Evolutionary conservation across 1,284 basidiomycete genomes (phyloP).

Genomic region (Ceratobasidium papillatum): DNA sequence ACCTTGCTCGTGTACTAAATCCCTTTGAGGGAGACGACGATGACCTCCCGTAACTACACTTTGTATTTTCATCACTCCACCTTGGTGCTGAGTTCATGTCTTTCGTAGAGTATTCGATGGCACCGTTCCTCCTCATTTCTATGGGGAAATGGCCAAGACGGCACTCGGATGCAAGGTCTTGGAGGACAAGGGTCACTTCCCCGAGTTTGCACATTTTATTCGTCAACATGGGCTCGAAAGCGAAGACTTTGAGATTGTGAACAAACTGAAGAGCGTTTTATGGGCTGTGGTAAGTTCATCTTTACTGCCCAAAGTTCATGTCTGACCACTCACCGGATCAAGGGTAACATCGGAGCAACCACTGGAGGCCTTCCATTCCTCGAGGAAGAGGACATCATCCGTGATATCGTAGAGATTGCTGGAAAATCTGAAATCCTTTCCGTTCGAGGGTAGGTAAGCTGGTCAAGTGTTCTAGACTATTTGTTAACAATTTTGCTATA

Average conservation of each 20-base stretch:
- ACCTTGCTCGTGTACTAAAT: constrained; percentile 78
- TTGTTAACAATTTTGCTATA: constrained; percentile 50
- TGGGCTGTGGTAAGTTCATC: constrained; percentile 87
- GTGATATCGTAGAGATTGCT: constrained; percentile 89
- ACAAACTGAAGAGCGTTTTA: constrained; percentile 91
- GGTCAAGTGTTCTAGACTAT: constrained; percentile 28
- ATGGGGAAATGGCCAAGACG: constrained; percentile 97
- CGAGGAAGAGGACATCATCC: constrained; percentile 93
- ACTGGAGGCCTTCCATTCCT: constrained; percentile 91
- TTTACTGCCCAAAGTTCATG: neutral
- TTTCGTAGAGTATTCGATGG: constrained; percentile 76
- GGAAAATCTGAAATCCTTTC: constrained; percentile 89
- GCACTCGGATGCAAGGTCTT: constrained; percentile 91
- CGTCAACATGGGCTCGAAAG: constrained; percentile 86
- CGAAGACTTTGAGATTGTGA: constrained; percentile 82
- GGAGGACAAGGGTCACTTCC: constrained; percentile 89
- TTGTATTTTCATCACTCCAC: neutral
- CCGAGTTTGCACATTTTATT: constrained; percentile 91
- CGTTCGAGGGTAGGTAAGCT: constrained; percentile 80
- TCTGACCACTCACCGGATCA: constrained; percentile 18
- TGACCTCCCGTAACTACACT: constrained; percentile 62
- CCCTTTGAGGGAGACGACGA: constrained; percentile 67
- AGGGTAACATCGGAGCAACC: constrained; percentile 95
- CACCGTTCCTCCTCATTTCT: constrained; percentile 93
- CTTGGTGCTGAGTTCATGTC: neutral